Evolutionary conservation across 2,329 filamentous ascomycete species (phyloP).

Genomic region (Alternaria dauci): DNA sequence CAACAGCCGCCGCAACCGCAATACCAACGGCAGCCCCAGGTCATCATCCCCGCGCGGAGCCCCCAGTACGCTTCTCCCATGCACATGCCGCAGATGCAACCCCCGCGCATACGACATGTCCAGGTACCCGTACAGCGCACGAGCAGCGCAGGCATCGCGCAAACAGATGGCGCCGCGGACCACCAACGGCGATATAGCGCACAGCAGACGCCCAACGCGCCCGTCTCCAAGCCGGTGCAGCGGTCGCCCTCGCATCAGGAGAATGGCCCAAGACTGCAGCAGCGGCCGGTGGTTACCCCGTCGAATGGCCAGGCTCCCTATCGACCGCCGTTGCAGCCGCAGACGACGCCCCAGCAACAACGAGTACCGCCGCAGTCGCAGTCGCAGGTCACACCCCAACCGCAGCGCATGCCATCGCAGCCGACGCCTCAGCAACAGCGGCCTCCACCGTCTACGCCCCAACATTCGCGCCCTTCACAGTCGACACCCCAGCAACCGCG

Average conservation of each 20-base stretch:
- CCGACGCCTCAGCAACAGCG: background rate
- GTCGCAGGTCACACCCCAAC: background rate
- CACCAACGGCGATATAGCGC: constrained; percentile 25
- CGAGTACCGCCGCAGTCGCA: constrained; percentile 33
- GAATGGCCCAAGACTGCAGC: constrained; percentile 39
- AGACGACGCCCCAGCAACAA: constrained; percentile 41
- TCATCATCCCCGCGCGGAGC: constrained; percentile 36
- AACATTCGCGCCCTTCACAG: constrained; percentile 22
- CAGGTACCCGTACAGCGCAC: constrained; percentile 38
- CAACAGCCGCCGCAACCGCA: constrained; percentile 17
- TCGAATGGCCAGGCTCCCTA: constrained; percentile 32
- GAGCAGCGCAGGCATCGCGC: constrained; percentile 23
- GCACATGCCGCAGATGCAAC: constrained; percentile 41
- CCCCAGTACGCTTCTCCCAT: constrained; percentile 30
- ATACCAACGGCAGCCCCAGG: constrained; percentile 40
- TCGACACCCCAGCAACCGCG: background rate
- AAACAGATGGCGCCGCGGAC: constrained; percentile 27
- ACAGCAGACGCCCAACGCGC: constrained; percentile 30
- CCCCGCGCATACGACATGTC: constrained; percentile 38
- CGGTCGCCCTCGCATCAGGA: constrained; percentile 50
- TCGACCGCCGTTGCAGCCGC: constrained; percentile 42
- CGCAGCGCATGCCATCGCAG: background rate
- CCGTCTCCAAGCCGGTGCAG: constrained; percentile 49
- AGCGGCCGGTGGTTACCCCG: constrained; percentile 38
- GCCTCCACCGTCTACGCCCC: constrained; percentile 37